Conservation (phyloP, 352 stramenopile species). For the Globisporangium radiosum region DNA sequence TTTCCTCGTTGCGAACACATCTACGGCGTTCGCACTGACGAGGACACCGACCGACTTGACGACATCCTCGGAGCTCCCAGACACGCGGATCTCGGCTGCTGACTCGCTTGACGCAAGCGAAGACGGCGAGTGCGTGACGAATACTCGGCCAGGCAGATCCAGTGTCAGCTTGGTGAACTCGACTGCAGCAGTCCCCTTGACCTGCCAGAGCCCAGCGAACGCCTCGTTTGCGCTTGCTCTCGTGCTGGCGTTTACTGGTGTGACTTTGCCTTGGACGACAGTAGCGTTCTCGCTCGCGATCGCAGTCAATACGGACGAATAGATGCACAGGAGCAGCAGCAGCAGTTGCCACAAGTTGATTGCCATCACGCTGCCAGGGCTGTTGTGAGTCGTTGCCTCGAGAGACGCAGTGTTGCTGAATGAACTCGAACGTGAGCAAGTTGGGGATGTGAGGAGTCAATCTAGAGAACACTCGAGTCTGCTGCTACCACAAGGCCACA, state of each 20-base stretch:
- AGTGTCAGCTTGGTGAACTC: conserved; percentile 1
- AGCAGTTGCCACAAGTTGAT: neutral
- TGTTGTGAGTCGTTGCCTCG: neutral
- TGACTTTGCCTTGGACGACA: neutral
- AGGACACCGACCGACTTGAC: neutral
- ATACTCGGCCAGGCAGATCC: conserved; percentile 2
- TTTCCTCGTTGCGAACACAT: neutral
- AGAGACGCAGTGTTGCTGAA: neutral
- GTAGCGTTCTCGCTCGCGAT: neutral
- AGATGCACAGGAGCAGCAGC: neutral
- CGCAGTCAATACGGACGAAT: neutral
- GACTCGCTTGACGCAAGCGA: neutral
- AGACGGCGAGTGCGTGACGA: neutral
- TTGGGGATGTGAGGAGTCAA: neutral
- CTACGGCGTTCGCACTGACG: neutral
- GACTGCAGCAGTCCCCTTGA: neutral
- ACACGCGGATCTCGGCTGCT: conserved; percentile 1
- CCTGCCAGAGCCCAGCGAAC: conserved; percentile 2
- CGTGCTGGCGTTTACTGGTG: neutral
- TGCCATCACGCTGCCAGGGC: neutral
- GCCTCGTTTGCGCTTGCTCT: neutral
- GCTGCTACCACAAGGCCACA: neutral
- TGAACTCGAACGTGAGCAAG: neutral
- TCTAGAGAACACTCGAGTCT: neutral
- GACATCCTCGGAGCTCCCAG: conserved; percentile 3